Percentiles rank a stretch among this genome's conserved stretches.
phyloP scores from a whole-genome alignment of 331 rosid species.

The Stylosanthes scabra region DNA sequence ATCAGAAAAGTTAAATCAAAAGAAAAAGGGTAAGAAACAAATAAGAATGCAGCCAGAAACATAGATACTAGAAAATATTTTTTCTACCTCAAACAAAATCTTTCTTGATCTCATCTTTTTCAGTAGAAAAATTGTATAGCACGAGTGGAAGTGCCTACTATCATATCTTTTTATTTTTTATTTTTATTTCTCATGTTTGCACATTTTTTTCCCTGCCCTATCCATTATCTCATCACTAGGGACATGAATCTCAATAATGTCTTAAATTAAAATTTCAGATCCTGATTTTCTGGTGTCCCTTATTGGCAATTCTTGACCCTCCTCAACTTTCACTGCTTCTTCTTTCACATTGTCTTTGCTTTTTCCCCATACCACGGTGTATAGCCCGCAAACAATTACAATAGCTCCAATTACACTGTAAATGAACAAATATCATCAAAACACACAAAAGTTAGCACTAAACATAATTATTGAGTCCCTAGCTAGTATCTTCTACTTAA shows the following conservation, averaged over 20 bases:
- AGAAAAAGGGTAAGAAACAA: conserved; percentile 8
- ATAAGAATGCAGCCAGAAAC: conserved; percentile 31
- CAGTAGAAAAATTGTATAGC: conserved; percentile 39
- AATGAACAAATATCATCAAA: no score
- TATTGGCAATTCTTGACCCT: conserved; percentile 65
- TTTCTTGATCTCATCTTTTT: conserved; percentile 40
- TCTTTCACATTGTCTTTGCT: conserved; percentile 60
- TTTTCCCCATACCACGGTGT: conserved; percentile 91
- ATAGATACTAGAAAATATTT: conserved; percentile 34
- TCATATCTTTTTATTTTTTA: neutral
- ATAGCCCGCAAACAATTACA: conserved; percentile 79
- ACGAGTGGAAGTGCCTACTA: conserved; percentile 23
- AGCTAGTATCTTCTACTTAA: no score
- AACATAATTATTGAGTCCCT: neutral
- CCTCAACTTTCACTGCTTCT: conserved; percentile 40
- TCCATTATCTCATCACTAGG: conserved; percentile 30
- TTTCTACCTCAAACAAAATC: conserved; percentile 39
- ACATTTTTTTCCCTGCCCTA: conserved; percentile 31
- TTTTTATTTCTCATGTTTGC: conserved; percentile 20
- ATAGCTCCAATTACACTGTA: conserved; percentile 76
- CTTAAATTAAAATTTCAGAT: conserved; percentile 38
- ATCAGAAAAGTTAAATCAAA: no score
- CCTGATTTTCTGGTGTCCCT: conserved; percentile 42
- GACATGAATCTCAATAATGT: conserved; percentile 46
- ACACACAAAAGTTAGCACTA: no score